Evolutionary conservation across 1,284 basidiomycete species (phyloP).

Genomic region (Naganishia liquefaciens): DNA sequence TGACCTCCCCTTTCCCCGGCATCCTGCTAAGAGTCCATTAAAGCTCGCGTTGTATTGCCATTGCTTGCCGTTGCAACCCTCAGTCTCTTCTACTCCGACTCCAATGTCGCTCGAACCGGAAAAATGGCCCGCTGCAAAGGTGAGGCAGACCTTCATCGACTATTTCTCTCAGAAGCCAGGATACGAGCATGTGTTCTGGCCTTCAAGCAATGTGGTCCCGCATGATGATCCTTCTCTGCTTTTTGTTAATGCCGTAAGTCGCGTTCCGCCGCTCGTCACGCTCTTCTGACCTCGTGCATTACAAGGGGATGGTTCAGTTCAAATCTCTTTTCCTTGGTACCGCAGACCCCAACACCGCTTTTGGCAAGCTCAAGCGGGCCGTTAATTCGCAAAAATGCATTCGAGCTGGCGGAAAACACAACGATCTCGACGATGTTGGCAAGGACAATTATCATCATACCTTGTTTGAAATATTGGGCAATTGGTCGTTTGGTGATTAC

Average conservation of each 20-base stretch:
- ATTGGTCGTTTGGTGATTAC: slow-evolving; percentile 99
- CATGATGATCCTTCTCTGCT: slow-evolving; percentile 96
- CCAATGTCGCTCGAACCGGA: no score
- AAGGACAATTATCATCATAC: slow-evolving; percentile 77
- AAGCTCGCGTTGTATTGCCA: no score
- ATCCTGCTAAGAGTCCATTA: no score
- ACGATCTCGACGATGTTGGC: slow-evolving; percentile 97
- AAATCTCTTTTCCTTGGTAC: slow-evolving; percentile 96
- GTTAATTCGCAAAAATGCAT: slow-evolving; percentile 98
- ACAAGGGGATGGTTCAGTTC: slow-evolving; percentile 95
- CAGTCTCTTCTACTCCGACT: no score
- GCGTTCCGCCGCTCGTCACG: no score
- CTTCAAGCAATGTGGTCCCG: slow-evolving; percentile 90
- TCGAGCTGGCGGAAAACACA: slow-evolving; percentile 96
- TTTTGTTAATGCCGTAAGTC: slow-evolving; percentile 85
- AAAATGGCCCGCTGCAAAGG: slow-evolving; percentile 68
- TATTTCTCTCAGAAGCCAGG: slow-evolving; percentile 69
- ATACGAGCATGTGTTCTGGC: slow-evolving; percentile 80
- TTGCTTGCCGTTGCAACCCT: no score
- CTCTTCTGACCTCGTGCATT: no score
- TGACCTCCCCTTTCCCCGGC: no score
- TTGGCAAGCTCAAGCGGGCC: slow-evolving; percentile 85
- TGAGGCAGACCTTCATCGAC: slow-evolving; percentile 73
- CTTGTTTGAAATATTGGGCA: slow-evolving; percentile 99
- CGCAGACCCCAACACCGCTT: slow-evolving; percentile 85